phyloP scores from a whole-genome alignment of 1,139 yeast species.

The Hansenula lynferdii region DNA sequence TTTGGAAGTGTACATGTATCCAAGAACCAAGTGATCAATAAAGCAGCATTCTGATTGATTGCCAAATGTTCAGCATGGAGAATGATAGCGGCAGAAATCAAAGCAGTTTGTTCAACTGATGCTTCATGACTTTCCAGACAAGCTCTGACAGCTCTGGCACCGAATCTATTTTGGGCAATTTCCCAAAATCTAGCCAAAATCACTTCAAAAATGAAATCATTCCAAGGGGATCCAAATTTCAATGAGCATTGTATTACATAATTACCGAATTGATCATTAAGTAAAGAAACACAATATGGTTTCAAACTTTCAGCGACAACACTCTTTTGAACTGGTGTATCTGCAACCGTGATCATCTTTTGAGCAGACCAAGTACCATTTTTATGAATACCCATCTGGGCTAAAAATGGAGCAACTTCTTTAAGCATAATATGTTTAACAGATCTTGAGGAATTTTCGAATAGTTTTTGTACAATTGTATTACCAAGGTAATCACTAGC shows the following conservation, averaged over 20 bases:
- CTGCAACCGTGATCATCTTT: constrained; percentile 78
- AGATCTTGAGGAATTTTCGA: constrained; percentile 64
- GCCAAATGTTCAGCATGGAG: constrained; percentile 78
- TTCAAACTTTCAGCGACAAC: constrained; percentile 66
- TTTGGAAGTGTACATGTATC: constrained; percentile 75
- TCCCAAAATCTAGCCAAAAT: constrained; percentile 75
- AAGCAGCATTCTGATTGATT: constrained; percentile 81
- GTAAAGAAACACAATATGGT: constrained; percentile 80
- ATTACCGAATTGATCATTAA: constrained; percentile 95
- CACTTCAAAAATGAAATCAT: constrained; percentile 85
- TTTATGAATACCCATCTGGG: constrained; percentile 93
- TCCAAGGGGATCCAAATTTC: constrained; percentile 83
- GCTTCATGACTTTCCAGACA: constrained; percentile 75
- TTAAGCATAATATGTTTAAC: constrained; percentile 80
- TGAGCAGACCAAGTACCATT: constrained; percentile 99
- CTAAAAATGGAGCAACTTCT: constrained; percentile 71
- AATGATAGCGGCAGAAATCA: constrained; percentile 78
- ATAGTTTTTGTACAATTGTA: constrained; percentile 89
- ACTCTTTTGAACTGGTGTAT: constrained; percentile 62
- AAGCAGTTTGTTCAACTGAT: constrained; percentile 61
- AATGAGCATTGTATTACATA: constrained; percentile 93
- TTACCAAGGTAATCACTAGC: constrained; percentile 94
- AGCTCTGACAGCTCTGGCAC: constrained; percentile 92
- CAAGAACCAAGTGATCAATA: constrained; percentile 88
- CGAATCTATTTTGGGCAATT: constrained; percentile 86